These are phyloP conservation scores for Ceratocystis ficicola DNA, from an alignment of 2,329 filamentous ascomycete genomes.

Conservation along the genomic window DNA sequence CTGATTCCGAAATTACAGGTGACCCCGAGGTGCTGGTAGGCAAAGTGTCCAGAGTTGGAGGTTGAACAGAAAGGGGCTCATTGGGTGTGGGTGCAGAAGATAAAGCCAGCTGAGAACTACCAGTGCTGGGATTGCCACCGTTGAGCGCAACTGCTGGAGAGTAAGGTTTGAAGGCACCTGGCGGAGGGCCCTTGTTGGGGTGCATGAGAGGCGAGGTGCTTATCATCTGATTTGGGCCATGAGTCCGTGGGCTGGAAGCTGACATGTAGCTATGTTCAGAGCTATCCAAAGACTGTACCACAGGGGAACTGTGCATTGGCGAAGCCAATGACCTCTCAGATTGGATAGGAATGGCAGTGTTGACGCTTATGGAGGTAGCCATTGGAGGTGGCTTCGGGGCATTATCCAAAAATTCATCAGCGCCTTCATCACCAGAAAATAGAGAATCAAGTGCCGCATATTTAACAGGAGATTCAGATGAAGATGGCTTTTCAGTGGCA, in stretches of 20 bases:
- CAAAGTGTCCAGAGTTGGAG: background rate
- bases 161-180: slow-evolving; percentile 20
- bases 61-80: background rate
- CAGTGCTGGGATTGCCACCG: background rate
- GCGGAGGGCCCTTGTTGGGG: background rate
- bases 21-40: background rate
- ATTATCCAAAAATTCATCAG: slow-evolving; percentile 5
- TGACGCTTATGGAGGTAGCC: slow-evolving; percentile 11
- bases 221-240: background rate
- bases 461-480: background rate
- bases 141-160: slow-evolving; percentile 15
- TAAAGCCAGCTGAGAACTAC: background rate
- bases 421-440: background rate
- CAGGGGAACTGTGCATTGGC: slow-evolving; percentile 12
- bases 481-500: background rate
- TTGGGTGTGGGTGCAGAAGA: background rate
- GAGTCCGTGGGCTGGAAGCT: slow-evolving; percentile 8
- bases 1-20: slow-evolving; percentile 17
- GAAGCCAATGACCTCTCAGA: background rate
- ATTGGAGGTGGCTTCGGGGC: slow-evolving; percentile 7
- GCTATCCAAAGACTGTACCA: slow-evolving; percentile 7
- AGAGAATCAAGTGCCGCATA: slow-evolving; percentile 16
- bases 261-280: background rate
- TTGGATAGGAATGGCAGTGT: slow-evolving; percentile 11
- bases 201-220: background rate